Evolutionary conservation across 495 filamentous ascomycete genomes (phyloP).

Genomic region (Chaetomidium leptoderma): DNA sequence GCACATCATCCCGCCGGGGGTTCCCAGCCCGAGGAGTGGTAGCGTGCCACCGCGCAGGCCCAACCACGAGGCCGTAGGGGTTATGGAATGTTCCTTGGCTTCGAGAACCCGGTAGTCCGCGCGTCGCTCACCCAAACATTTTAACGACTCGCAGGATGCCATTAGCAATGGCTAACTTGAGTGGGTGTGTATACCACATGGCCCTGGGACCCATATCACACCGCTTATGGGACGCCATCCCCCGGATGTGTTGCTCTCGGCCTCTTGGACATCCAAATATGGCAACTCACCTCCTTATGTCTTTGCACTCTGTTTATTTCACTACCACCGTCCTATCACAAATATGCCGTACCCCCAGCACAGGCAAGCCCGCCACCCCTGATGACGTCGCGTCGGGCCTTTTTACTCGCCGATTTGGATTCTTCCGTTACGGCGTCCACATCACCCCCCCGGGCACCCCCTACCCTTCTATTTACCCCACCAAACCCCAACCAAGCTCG

Average conservation of each 20-base stretch:
- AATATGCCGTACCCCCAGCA: constrained; percentile 14
- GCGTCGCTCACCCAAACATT: not conserved
- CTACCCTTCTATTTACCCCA: constrained; percentile 11
- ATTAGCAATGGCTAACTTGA: not conserved
- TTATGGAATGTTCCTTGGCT: not conserved
- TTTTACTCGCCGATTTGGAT: not conserved
- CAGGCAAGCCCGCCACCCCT: not conserved
- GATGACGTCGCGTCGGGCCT: constrained; percentile 2
- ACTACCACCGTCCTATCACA: constrained; percentile 8
- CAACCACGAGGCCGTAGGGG: not conserved
- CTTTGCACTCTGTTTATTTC: not conserved
- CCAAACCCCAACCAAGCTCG: constrained; percentile 3
- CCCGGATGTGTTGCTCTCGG: constrained; percentile 4
- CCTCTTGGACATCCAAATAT: constrained; percentile 4
- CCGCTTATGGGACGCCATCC: no score
- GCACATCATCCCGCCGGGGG: not conserved
- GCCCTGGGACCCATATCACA: not conserved
- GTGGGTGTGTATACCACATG: constrained; percentile 6
- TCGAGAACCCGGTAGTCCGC: constrained; percentile 1
- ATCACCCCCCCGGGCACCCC: constrained; percentile 16
- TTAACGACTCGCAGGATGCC: not conserved
- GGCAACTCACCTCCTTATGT: not conserved
- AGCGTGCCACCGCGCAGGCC: not conserved
- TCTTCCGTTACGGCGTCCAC: constrained; percentile 8
- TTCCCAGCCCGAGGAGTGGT: not conserved